Base-by-base conservation (phyloP, 2,329 filamentous ascomycete genomes). In the Calonectria multiphialidica region DNA sequence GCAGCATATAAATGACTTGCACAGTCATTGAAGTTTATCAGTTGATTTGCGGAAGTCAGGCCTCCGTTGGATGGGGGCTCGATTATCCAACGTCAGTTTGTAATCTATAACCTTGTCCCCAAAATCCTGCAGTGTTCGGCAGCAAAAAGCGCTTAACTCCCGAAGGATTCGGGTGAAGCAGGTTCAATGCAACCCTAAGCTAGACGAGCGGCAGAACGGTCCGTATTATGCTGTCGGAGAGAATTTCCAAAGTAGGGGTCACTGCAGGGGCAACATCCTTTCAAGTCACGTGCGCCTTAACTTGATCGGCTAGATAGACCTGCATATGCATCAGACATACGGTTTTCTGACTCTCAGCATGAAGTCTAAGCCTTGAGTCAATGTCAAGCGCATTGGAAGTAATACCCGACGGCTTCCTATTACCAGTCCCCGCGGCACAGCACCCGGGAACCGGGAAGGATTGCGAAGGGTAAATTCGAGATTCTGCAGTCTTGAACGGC, bases 391-490 rank as follows among this genome's bases (percentile, higher is more conserved):
- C 18, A 45, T 63, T 13, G 4, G 45, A 50, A 53, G 15, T 55
- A 63, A 68, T 44, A 55, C 59, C 40, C 40, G 59, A 33, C 45
- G 55, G 66, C 25, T 13, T 37, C 33, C 23, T 50, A 33, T 49
- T 44, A 21, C 30, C 66, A 25, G 12, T 23, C n/a, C 44, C 16
- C 23, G 59, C 42, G 64, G 49, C 44, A 28, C 40, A 30, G 42
- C 47, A 21, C 10, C n/a, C 64, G 69, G 64, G 66, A 65, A 49
- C 21, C 50, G 66, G 70, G 59, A 72, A 64, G 40, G 47, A 68
- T 63, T 21, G 64, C 57, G 23, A 65, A 61, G 70, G 70, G 49
- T 72, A 68, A 72, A 72, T 61, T 21, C 37, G 30, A 7, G 16
- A 40, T 23, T 5, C 7, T 33, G 21, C 30, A 21, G 30, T 15